Conservation (phyloP, 1,139 yeast genomes). For the Wickerhamomyces sp. region DNA sequence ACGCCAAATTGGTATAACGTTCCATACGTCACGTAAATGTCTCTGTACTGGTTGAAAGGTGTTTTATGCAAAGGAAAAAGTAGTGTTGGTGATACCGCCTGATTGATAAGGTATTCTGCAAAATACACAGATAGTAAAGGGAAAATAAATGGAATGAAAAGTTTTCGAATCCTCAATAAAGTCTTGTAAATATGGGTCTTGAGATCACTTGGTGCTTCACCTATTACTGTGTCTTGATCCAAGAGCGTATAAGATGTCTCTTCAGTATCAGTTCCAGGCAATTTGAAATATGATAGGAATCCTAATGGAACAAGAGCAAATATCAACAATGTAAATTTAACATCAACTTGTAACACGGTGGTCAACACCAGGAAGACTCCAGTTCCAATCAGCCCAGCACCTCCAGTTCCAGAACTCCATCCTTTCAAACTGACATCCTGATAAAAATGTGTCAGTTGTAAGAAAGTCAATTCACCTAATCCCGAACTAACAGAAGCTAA, state of each 20-base stretch:
- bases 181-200: slow-evolving; percentile 34
- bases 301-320: slow-evolving; percentile 45
- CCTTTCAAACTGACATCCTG: slow-evolving; percentile 63
- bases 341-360: slow-evolving; percentile 44
- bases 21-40: slow-evolving; percentile 91
- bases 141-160: slow-evolving; percentile 68
- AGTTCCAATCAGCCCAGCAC: slow-evolving; percentile 87
- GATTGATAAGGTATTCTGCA: slow-evolving; percentile 85
- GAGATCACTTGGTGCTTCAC: slow-evolving; percentile 5
- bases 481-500: slow-evolving; percentile 86
- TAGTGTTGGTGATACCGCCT: slow-evolving; percentile 85
- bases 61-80: slow-evolving; percentile 65
- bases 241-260: too few relatives aligned
- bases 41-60: slow-evolving; percentile 72
- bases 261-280: slow-evolving; percentile 12
- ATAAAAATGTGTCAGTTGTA: slow-evolving; percentile 76
- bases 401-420: slow-evolving; percentile 93
- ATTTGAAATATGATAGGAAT: slow-evolving; percentile 36
- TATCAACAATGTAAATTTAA: slow-evolving; percentile 38
- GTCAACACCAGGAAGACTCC: slow-evolving; percentile 50
- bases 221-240: background rate
- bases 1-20: slow-evolving; percentile 90
- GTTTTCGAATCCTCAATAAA: slow-evolving; percentile 38
- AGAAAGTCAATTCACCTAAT: slow-evolving; percentile 81
- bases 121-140: slow-evolving; percentile 82